Conservation (phyloP, 2,329 filamentous ascomycete genomes). For the Penicillium hordei region DNA sequence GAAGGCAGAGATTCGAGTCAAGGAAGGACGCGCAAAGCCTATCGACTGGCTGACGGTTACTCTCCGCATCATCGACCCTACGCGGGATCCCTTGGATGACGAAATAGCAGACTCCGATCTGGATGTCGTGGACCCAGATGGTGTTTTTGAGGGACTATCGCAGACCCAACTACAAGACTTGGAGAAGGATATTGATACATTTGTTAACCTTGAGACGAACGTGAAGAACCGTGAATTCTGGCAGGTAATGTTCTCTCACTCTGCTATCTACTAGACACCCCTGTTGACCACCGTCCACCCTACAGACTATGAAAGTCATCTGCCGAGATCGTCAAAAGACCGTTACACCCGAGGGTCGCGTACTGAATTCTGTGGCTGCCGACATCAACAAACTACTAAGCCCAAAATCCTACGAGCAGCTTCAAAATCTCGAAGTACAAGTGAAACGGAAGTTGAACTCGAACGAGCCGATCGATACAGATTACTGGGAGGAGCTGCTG, state of each 20-base stretch:
- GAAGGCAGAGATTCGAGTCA: slow-evolving; percentile 92
- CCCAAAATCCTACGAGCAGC: slow-evolving; percentile 80
- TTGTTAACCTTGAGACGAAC: slow-evolving; percentile 77
- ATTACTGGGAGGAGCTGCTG: slow-evolving; percentile 95
- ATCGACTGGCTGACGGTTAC: slow-evolving; percentile 94
- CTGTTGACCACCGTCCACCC: neutral
- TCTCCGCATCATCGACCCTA: slow-evolving; percentile 80
- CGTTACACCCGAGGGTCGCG: slow-evolving; percentile 67
- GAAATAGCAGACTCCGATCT: slow-evolving; percentile 76
- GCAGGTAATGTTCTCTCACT: slow-evolving; percentile 54
- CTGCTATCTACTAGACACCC: neutral
- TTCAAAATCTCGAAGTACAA: slow-evolving; percentile 83
- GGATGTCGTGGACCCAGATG: slow-evolving; percentile 74
- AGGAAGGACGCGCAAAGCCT: slow-evolving; percentile 83
- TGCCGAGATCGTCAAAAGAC: slow-evolving; percentile 73
- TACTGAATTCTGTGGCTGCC: slow-evolving; percentile 75
- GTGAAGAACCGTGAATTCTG: slow-evolving; percentile 81
- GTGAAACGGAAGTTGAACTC: slow-evolving; percentile 82
- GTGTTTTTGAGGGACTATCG: slow-evolving; percentile 72
- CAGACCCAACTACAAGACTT: slow-evolving; percentile 69
- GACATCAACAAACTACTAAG: slow-evolving; percentile 86
- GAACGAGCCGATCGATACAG: slow-evolving; percentile 88
- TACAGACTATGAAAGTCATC: slow-evolving; percentile 74
- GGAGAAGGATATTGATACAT: slow-evolving; percentile 77
- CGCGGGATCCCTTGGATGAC: slow-evolving; percentile 76